These are phyloP conservation scores for Agrocybe praecox DNA, from an alignment of 768 basidiomycete species.

Conservation along the genomic window DNA sequence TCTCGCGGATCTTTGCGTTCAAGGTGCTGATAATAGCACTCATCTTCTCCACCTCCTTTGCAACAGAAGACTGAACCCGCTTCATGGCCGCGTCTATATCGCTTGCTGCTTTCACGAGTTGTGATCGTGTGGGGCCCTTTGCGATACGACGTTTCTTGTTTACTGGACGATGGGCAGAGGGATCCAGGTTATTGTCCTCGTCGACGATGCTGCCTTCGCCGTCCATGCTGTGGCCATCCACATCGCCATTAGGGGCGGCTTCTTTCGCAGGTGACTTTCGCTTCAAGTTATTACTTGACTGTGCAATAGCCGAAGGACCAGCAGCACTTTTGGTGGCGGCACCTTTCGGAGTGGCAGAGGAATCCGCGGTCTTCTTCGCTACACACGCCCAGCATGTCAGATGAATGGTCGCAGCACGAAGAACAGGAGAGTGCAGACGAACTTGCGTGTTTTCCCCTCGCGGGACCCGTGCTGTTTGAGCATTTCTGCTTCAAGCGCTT, in stretches of 20 bases:
- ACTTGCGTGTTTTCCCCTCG: conserved; percentile 42
- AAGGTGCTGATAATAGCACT: conserved; percentile 29
- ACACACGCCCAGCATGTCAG: conserved; percentile 9
- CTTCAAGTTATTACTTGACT: conserved; percentile 18
- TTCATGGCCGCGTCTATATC: conserved; percentile 38
- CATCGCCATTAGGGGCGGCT: conserved; percentile 21
- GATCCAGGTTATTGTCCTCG: conserved; percentile 33
- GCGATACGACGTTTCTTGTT: conserved; percentile 34
- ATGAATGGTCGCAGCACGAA: not conserved
- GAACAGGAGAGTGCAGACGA: conserved; percentile 16
- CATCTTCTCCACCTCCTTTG: conserved; percentile 38
- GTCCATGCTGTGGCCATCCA: conserved; percentile 23
- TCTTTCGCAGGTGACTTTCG: conserved; percentile 29
- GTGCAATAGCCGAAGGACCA: not conserved
- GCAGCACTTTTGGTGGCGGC: conserved; percentile 10
- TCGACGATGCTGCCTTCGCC: conserved; percentile 36
- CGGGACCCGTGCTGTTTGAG: conserved; percentile 45
- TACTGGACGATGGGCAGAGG: conserved; percentile 24
- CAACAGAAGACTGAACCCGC: conserved; percentile 32
- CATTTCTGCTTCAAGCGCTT: conserved; percentile 49
- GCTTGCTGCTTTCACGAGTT: conserved; percentile 32
- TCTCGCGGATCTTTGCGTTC: conserved; percentile 32
- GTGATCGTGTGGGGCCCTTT: conserved; percentile 31
- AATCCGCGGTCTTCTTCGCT: conserved; percentile 23
- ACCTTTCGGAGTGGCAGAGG: conserved; percentile 18